Conservation (phyloP, 169 alveolate genomes). For the Cryptosporidium tyzzeri region DNA sequence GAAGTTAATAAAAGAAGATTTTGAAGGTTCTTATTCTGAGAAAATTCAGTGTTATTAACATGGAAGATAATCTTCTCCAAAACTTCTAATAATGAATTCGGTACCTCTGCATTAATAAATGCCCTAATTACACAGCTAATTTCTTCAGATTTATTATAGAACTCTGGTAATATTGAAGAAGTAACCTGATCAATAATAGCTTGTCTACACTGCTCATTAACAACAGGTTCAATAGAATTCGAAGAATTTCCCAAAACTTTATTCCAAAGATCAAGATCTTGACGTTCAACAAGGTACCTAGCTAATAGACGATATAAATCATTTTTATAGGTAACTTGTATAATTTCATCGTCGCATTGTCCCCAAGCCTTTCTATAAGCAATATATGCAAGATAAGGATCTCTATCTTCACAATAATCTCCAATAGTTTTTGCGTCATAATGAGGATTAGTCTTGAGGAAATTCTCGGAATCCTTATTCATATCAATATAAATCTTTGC, state of each 20-base stretch:
- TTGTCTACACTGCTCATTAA: conserved; percentile 92
- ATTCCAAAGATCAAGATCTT: conserved; percentile 96
- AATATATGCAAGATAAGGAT: conserved; percentile 98
- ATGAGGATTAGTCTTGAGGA: conserved; percentile 95
- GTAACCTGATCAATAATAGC: conserved; percentile 96
- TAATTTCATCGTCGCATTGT: conserved; percentile 96
- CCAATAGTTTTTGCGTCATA: conserved; percentile 98
- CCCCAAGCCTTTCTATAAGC: conserved; percentile 99
- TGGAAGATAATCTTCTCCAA: conserved; percentile 96
- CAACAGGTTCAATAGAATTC: not conserved
- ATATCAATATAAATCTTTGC: conserved; percentile 98
- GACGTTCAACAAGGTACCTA: conserved; percentile 95
- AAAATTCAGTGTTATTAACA: conserved; percentile 91
- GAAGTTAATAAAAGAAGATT: conserved; percentile 94
- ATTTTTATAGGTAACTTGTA: conserved; percentile 95
- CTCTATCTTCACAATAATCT: conserved; percentile 98
- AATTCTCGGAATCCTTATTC: conserved; percentile 95
- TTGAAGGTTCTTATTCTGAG: conserved; percentile 95
- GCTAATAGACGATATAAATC: conserved; percentile 97
- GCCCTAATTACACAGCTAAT: conserved; percentile 92
- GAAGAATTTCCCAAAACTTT: conserved; percentile 88
- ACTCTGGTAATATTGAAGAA: conserved; percentile 95
- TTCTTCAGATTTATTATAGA: conserved; percentile 95
- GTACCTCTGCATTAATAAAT: conserved; percentile 96
- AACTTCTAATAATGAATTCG: conserved; percentile 93